These are phyloP conservation scores for Neopestalotiopsis sp. DNA, from an alignment of 2,329 filamentous ascomycete genomes.

Conservation along the genomic window DNA sequence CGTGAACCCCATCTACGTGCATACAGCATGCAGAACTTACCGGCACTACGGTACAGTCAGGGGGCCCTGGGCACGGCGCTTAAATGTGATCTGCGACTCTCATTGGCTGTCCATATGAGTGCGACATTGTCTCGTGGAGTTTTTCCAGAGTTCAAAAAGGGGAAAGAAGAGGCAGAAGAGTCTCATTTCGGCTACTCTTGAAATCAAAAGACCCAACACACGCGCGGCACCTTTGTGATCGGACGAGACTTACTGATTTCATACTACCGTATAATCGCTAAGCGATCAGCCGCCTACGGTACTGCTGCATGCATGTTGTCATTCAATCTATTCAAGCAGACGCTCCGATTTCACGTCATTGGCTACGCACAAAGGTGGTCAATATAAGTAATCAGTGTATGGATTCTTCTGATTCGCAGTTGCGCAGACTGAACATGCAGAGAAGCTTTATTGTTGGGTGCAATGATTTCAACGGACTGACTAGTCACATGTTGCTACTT, in stretches of 20 bases:
- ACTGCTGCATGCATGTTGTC: background rate
- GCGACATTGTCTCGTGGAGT: constrained; percentile 1
- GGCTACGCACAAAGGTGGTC: background rate
- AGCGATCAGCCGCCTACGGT: background rate
- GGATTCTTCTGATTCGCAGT: background rate
- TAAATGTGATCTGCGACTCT: constrained; percentile 4
- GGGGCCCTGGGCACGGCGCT: background rate
- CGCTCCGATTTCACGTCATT: background rate
- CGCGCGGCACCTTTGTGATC: background rate
- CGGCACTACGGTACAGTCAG: constrained; percentile 3
- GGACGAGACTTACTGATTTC: constrained; percentile 1
- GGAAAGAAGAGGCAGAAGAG: background rate
- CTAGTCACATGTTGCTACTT: background rate
- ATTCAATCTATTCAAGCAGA: background rate
- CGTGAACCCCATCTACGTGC: background rate
- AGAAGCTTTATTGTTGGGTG: background rate
- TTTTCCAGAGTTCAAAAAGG: constrained; percentile 1
- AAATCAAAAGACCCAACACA: background rate
- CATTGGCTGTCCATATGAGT: background rate
- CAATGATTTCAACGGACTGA: background rate
- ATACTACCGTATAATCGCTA: background rate
- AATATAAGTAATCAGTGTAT: background rate
- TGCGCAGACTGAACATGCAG: background rate
- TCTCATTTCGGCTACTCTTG: constrained; percentile 2
- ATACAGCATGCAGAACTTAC: background rate